A percentile compares a stretch with the other conserved stretches of the same genome.
phyloP scores from a whole-genome alignment of 2,329 filamentous ascomycete species.

The Ophiocordyceps camponoti-leonardi region DNA sequence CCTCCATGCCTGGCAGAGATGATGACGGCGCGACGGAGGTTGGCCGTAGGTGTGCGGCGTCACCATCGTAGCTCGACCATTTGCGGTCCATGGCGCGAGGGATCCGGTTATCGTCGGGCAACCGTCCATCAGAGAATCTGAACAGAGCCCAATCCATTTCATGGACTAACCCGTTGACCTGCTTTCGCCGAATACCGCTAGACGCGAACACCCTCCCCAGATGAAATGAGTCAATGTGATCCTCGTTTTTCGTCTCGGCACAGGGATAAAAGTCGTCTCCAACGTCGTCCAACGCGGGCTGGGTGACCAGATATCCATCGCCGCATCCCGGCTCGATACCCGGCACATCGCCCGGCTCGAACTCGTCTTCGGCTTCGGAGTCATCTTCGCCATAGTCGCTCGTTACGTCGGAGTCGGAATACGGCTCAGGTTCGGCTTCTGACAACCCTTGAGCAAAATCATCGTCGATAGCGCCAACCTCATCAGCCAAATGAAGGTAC shows the following conservation, averaged over 20 bases:
- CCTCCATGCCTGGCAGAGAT: slow-evolving; percentile 54
- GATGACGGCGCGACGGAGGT: slow-evolving; percentile 40
- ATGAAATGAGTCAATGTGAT: slow-evolving; percentile 66
- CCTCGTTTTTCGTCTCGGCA: slow-evolving; percentile 53
- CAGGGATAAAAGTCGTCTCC: slow-evolving; percentile 67
- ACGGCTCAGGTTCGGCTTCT: slow-evolving; percentile 38
- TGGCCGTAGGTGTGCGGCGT: slow-evolving; percentile 26
- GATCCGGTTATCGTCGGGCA: slow-evolving; percentile 57
- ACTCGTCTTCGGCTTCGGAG: slow-evolving; percentile 32
- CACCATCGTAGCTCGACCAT: slow-evolving; percentile 7
- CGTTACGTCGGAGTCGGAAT: slow-evolving; percentile 32
- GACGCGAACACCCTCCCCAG: slow-evolving; percentile 79
- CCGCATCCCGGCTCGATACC: slow-evolving; percentile 61
- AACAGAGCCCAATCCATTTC: slow-evolving; percentile 96
- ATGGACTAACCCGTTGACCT: slow-evolving; percentile 56
- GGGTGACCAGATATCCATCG: slow-evolving; percentile 67
- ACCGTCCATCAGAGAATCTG: slow-evolving; percentile 53
- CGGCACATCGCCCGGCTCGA: slow-evolving; percentile 57
- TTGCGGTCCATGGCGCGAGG: slow-evolving; percentile 14
- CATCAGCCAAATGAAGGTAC: slow-evolving; percentile 22
- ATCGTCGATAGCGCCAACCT: slow-evolving; percentile 27
- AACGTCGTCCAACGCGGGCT: slow-evolving; percentile 80
- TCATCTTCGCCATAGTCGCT: slow-evolving; percentile 35
- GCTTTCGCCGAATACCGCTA: slow-evolving; percentile 68
- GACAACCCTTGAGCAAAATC: slow-evolving; percentile 45